Conservation (phyloP, 805 yeast species). For the Diddensiella caesifluorescens region DNA sequence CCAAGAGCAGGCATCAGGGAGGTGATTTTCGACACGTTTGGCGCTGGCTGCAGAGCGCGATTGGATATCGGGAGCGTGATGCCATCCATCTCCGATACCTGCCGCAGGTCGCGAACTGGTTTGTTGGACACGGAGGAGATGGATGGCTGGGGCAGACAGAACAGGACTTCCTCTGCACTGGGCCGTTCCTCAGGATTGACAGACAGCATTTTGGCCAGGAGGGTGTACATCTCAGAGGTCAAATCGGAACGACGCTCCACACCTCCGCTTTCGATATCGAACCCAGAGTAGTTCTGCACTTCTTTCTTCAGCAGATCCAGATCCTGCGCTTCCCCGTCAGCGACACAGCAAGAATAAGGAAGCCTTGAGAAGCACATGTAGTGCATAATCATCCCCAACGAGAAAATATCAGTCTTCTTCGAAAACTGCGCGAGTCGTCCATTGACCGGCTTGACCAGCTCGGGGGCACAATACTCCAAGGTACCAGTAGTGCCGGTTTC, state of each 20-base stretch:
- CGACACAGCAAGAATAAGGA: conserved; percentile 45
- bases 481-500: conserved; percentile 88
- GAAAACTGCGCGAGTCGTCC: conserved; percentile 52
- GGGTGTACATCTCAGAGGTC: conserved; percentile 30
- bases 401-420: conserved; percentile 70
- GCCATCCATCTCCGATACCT: no score
- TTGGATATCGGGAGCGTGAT: not conserved
- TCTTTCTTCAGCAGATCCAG: conserved; percentile 33
- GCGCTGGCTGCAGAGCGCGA: no score
- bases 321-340: conserved; percentile 27
- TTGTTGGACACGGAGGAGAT: no score
- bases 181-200: conserved; percentile 39
- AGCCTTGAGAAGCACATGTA: conserved; percentile 65
- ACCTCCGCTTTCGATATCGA: conserved; percentile 23
- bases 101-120: not conserved
- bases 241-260: conserved; percentile 25
- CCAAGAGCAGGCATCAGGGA: no score
- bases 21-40: no score
- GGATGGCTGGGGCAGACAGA: conserved; percentile 1
- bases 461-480: conserved; percentile 83
- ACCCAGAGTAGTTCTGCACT: conserved; percentile 32
- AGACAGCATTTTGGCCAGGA: conserved; percentile 39
- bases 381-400: conserved; percentile 77
- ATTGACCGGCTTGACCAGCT: conserved; percentile 43
- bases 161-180: conserved; percentile 37